Evolutionary conservation across 2,329 filamentous ascomycete species (phyloP).

Genomic region (Exophiala phaeomuriformis): DNA sequence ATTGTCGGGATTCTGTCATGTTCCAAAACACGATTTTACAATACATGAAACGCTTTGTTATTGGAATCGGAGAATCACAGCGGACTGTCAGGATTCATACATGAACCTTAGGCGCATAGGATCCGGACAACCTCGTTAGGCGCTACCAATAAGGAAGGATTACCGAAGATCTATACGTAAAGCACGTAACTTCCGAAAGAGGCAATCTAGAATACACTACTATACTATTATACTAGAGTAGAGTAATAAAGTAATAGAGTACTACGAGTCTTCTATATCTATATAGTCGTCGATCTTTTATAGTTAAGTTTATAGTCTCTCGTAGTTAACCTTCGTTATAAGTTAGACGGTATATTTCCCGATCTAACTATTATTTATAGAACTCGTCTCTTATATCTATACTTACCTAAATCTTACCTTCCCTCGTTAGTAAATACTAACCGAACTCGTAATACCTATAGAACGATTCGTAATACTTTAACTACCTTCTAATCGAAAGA

Average conservation of each 20-base stretch:
- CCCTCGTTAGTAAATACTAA: background rate
- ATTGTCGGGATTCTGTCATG: no score
- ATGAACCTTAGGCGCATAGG: background rate
- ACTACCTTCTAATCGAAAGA: background rate
- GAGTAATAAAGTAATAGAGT: background rate
- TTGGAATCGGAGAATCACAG: no score
- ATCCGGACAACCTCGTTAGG: background rate
- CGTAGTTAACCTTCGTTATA: background rate
- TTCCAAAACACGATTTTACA: no score
- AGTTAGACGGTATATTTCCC: background rate
- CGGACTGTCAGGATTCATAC: background rate
- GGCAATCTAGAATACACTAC: background rate
- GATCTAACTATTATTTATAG: background rate
- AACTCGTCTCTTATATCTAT: background rate
- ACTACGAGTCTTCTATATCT: background rate
- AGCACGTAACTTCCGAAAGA: background rate
- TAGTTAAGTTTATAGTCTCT: background rate
- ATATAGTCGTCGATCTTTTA: background rate
- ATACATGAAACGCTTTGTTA: no score
- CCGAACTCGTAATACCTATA: background rate
- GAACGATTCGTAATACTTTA: background rate
- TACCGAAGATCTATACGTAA: background rate
- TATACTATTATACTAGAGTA: background rate
- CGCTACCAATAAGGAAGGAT: background rate
- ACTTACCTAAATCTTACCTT: background rate